Base-by-base conservation (phyloP, 345 rosid species). In the Brassica incana region DNA sequence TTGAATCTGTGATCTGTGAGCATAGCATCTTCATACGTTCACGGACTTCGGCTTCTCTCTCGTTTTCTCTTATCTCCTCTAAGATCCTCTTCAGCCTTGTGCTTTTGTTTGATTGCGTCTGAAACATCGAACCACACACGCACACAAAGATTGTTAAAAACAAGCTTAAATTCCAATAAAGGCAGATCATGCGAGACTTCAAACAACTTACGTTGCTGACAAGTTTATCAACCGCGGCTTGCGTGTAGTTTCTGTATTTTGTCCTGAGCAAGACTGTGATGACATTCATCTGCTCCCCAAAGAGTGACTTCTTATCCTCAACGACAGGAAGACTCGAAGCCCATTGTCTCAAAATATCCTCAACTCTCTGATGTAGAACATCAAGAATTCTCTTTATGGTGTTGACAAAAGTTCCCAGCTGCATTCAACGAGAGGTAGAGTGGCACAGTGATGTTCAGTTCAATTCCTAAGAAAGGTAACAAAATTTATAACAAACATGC, bases 211-310 rank as follows among this genome's bases (percentile, higher is more conserved):
- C 99, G 69, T 95, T 90, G 86, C 71, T 87, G 72, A 92, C 89
- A 72, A 95, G 94, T 84, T 95, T 88, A 85, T 91, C 94, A 69
- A 95, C 97, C 2, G 84, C 87, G n/a, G 98, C 99, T 71, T 91
- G 98, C 92, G 89, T 81, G 84, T 91, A 92, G 79, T 87, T 95
- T 83, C 94, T 95, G 86, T 92, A 92, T 84, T 92, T 92, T 64
- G 99, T 95, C 79, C 95, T 91, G 78, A 92, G 83, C 73, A 92
- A 81, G 71, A 95, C 99, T 0, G 94, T 90, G 77, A 90, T 86
- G 77, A 87, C 97, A 83, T 90, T 95, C 96, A 91, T 92, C 85
- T 92, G 96, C 74, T 95, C 99, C 23, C 98, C 99, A 23, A 88
- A 89, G 27, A 80, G 82, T 8, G 86, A 86, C 83, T 88, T 92